These are phyloP conservation scores for Colletotrichum kahawae DNA, from an alignment of 2,329 filamentous ascomycete genomes.

Conservation along the genomic window DNA sequence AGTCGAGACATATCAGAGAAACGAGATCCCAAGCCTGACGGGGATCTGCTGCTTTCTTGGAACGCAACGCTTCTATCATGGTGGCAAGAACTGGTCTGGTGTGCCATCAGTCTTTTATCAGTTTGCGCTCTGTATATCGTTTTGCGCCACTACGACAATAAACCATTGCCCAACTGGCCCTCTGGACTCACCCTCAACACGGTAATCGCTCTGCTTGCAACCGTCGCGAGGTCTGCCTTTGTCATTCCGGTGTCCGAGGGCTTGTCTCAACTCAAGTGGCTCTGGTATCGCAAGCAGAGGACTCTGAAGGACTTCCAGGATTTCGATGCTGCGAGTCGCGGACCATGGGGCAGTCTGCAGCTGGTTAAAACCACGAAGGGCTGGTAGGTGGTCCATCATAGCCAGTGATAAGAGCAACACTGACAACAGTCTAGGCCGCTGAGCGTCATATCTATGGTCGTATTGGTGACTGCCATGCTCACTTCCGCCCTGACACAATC, in stretches of 20 bases:
- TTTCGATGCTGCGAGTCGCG: slow-evolving; percentile 22
- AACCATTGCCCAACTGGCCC: slow-evolving; percentile 25
- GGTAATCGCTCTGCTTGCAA: slow-evolving; percentile 29
- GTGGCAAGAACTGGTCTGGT: neutral
- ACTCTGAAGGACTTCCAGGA: slow-evolving; percentile 13
- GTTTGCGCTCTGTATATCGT: neutral
- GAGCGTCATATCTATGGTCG: neutral
- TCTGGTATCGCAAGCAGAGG: slow-evolving; percentile 11
- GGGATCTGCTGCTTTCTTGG: neutral
- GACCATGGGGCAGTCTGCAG: slow-evolving; percentile 20
- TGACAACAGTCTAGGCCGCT: neutral
- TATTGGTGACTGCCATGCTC: slow-evolving; percentile 14
- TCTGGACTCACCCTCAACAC: slow-evolving; percentile 33
- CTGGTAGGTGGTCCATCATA: neutral
- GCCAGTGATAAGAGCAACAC: accelerated
- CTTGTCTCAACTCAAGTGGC: slow-evolving; percentile 25
- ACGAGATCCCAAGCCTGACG: accelerated
- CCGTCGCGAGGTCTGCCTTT: slow-evolving; percentile 25
- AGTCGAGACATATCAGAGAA: accelerated
- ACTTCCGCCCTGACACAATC: slow-evolving; percentile 20
- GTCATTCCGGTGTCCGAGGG: slow-evolving; percentile 29
- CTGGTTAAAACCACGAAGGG: neutral
- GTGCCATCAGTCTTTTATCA: neutral
- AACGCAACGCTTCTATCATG: neutral
- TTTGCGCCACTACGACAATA: slow-evolving; percentile 15